A percentile compares a stretch with the other conserved stretches of the same genome.
phyloP scores from a whole-genome alignment of 2,329 filamentous ascomycete genomes.

The Penicillium sp. region DNA sequence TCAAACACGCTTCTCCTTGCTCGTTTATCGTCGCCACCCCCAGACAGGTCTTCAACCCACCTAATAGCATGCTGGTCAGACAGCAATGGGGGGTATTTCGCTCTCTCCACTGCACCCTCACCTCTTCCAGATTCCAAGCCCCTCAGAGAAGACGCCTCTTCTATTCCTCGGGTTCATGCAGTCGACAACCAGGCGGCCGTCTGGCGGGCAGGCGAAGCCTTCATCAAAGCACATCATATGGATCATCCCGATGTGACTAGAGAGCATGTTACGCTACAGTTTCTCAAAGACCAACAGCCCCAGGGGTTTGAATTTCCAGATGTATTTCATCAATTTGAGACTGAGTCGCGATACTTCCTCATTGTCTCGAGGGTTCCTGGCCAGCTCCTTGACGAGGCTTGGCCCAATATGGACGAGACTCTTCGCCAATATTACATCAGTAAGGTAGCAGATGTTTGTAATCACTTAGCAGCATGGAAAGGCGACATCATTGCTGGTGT shows the following conservation, averaged over 20 bases:
- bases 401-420: slow-evolving; percentile 8
- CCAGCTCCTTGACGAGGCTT: slow-evolving; percentile 11
- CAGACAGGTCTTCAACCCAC: too few species aligned
- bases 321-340: slow-evolving; percentile 9
- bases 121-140: too few species aligned
- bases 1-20: too few species aligned
- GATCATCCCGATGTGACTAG: slow-evolving; percentile 12
- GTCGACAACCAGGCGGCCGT: slow-evolving; percentile 12
- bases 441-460: slow-evolving; percentile 2
- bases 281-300: slow-evolving; percentile 4
- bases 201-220: slow-evolving; percentile 11
- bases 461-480: too few species aligned
- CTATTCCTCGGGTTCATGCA: background rate
- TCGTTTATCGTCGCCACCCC: too few species aligned
- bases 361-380: slow-evolving; percentile 10
- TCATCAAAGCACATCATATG: slow-evolving; percentile 13
- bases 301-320: too few species aligned
- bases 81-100: too few species aligned
- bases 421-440: slow-evolving; percentile 11
- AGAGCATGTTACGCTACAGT: slow-evolving; percentile 10
- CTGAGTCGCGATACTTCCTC: slow-evolving; percentile 8
- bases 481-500: slow-evolving; percentile 6
- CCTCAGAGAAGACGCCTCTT: too few species aligned
- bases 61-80: too few species aligned
- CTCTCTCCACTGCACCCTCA: too few species aligned